Evolutionary conservation across 2,329 filamentous ascomycete species (phyloP), one percentile per base, ranked within the genome.

Genomic region (Teratosphaeria pseudoeucalypti): DNA sequence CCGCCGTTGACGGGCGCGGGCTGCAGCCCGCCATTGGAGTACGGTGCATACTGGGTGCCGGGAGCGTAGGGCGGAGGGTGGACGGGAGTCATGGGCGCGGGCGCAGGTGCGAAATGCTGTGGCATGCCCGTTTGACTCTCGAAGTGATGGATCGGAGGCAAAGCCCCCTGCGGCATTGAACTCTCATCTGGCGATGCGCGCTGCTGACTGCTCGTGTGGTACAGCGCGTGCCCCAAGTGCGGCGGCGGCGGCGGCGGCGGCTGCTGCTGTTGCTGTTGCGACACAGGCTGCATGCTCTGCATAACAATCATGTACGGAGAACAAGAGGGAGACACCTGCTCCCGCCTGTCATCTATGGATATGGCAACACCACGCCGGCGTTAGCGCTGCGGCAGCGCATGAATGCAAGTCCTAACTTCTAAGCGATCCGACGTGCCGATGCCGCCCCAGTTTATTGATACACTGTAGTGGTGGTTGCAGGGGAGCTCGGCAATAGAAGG

Each of bases 31-130:
- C 65, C 66, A 53, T 61, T 64, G 58, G 56, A 58, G 59, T 71
- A 67, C 23, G 27, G 27, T 32, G 65, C 62, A 34, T 64, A 65
- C 47, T 66, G 64, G 49, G 58, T 63, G 16, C 5, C 43, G 32
- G 66, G 65, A 27, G 63, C 61, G 54, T 66, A 66, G n/a, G 64
- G 63, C 52, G 63, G 65, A 27, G 63, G 62, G 23, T 67, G 63
- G 58, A 64, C 60, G 34, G 62, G 59, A 14, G 62, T 34, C 29
- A 57, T 55, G 60, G 55, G 55, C 60, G 49, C 55, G 64, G 52
- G 54, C 57, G 61, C 47, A 49, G 64, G 53, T 56, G 57, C 60
- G 62, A 67, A 65, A 55, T 66, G 65, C 56, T 62, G 65, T 56
- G 62, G 63, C 62, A 66, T 63, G 60, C 26, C 62, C 59, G 57